A percentile compares a stretch with the other conserved stretches of the same genome.
phyloP scores from a whole-genome alignment of 805 yeast species.

The Wickerhamomyces tratensis region DNA sequence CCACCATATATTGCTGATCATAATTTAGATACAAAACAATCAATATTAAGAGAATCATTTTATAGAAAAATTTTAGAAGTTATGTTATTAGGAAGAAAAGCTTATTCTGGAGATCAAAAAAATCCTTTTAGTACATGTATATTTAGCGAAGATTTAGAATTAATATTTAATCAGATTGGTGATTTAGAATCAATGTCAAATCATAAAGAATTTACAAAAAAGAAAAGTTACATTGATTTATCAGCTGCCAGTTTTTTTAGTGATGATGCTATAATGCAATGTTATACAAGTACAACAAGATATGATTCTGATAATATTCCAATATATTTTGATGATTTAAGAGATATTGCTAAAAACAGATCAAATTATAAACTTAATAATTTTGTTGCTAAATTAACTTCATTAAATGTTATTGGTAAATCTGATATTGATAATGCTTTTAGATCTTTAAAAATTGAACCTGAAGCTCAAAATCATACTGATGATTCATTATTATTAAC shows the following conservation, averaged over 20 bases:
- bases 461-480: slow-evolving; percentile 12
- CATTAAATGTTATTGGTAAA: slow-evolving; percentile 43
- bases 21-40: slow-evolving; percentile 20
- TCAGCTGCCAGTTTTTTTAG: slow-evolving; percentile 39
- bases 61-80: slow-evolving; percentile 46
- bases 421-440: slow-evolving; percentile 34
- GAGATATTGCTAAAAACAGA: slow-evolving; percentile 37
- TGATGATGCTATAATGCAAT: slow-evolving; percentile 36
- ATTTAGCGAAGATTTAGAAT: slow-evolving; percentile 15
- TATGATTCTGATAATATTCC: slow-evolving; percentile 38
- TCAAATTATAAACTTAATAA: slow-evolving; percentile 35
- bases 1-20: slow-evolving; percentile 39
- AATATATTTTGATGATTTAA: slow-evolving; percentile 48
- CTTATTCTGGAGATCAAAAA: slow-evolving; percentile 15
- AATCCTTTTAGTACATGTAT: slow-evolving; percentile 20
- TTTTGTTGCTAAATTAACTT: slow-evolving; percentile 34
- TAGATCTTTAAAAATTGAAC: slow-evolving; percentile 22
- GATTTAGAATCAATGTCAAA: slow-evolving; percentile 18
- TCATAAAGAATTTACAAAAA: slow-evolving; percentile 16
- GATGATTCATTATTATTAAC: slow-evolving; percentile 22
- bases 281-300: slow-evolving; percentile 31
- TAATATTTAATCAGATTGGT: slow-evolving; percentile 22
- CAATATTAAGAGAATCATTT: slow-evolving; percentile 35
- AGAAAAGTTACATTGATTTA: slow-evolving; percentile 31
- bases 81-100: slow-evolving; percentile 31